Base-by-base conservation (phyloP, 768 basidiomycete genomes). In the Hortiboletus campestris region DNA sequence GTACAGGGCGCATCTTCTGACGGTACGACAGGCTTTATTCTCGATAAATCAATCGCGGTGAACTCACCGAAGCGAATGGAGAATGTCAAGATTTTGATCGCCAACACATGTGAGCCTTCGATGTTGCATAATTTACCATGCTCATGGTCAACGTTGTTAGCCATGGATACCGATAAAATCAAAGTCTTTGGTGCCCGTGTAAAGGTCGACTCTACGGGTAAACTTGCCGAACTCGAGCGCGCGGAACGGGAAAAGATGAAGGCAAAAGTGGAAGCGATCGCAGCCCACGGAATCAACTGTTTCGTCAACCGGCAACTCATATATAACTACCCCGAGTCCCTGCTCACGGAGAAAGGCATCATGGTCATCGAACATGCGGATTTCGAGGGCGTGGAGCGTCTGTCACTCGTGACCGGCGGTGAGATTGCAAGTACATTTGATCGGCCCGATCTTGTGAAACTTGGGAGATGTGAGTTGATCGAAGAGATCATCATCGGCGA, bases 131-230 rank as follows among this genome's bases (percentile, higher is more conserved):
- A 13, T 28, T 46, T 19, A 20, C 25, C 16, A 16, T 34, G 14
- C 17, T 54, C n/a, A 49, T 46, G 36, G 19, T 13, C 10, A 16
- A 46, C 19, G 12, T 46, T 54, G 7, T 40, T 61, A 95, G 94
- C 97, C 4, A 98, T 98, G 97, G 97, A 99, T 75, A 99, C 97
- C 28, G 97, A 99, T 76, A 99, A 99, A 74, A 97, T 98, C 79
- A 99, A 99, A 76, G 89, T 99, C 57, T 99, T 99, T 58, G 97
- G 97, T 41, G 96, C 97, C 0, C 83, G 94, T 36, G 86, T 98
- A 59, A 93, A 94, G 74, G 97, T 98, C 7, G 96, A 98, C 65
- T 81, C 91, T 44, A 96, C 97, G 3, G 91, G 95, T 49, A 98
- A 99, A 76, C 84, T 99, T 8, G 97, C 97, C 9, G 97, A 99